phyloP scores from a whole-genome alignment of 2,329 filamentous ascomycete genomes.

The Epicoccum sorghinum region DNA sequence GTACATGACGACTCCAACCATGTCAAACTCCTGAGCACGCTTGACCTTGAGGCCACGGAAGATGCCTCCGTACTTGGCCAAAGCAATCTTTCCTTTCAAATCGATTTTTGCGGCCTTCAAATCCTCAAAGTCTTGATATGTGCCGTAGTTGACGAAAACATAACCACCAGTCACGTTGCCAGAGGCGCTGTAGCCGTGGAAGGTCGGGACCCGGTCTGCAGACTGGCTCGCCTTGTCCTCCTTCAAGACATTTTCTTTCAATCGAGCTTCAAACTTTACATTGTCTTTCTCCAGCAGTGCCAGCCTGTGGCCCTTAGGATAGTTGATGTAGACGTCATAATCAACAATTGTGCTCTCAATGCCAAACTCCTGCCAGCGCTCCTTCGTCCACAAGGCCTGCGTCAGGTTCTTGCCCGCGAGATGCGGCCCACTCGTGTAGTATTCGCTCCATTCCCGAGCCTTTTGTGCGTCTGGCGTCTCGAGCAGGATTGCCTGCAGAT shows the following conservation, averaged over 20 bases:
- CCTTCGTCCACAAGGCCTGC: constrained; percentile 59
- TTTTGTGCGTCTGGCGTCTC: constrained; percentile 61
- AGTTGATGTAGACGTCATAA: constrained; percentile 60
- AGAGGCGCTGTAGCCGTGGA: constrained; percentile 92
- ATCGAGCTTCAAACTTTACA: constrained; percentile 76
- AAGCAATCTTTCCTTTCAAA: constrained; percentile 82
- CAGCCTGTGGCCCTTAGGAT: constrained; percentile 55
- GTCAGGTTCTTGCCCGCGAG: constrained; percentile 59
- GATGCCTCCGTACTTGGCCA: constrained; percentile 83
- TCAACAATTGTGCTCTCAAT: constrained; percentile 53
- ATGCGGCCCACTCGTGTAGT: constrained; percentile 59
- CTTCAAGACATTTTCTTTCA: constrained; percentile 83
- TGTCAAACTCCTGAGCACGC: constrained; percentile 86
- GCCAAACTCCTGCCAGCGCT: constrained; percentile 57
- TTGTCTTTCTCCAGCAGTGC: constrained; percentile 49
- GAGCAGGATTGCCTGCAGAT: constrained; percentile 61
- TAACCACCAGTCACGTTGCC: constrained; percentile 89
- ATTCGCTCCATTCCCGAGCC: constrained; percentile 56
- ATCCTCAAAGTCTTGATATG: constrained; percentile 83
- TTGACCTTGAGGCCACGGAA: constrained; percentile 94
- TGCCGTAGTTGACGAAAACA: constrained; percentile 91
- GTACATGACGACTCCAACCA: constrained; percentile 85
- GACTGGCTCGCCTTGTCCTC: constrained; percentile 81
- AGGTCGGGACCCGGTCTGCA: constrained; percentile 78
- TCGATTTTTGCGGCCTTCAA: constrained; percentile 75